Percentiles rank a stretch among this genome's conserved stretches.
phyloP scores from a whole-genome alignment of 371 early-diverging fungal genomes.

The Mucor lusitanicus region DNA sequence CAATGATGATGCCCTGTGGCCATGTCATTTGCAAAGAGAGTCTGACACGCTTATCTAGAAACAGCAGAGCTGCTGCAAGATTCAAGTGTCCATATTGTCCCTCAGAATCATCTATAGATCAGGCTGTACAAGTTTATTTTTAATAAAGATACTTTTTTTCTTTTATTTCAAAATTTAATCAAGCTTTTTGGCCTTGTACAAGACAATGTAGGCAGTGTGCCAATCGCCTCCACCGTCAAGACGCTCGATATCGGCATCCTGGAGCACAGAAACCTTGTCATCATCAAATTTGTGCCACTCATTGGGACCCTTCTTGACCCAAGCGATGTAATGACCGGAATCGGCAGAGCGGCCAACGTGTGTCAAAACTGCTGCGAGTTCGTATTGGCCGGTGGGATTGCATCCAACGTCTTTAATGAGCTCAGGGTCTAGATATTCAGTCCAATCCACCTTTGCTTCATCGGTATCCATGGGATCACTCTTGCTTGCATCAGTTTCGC shows the following conservation, averaged over 20 bases:
- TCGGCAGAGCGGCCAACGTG: slow-evolving; percentile 87
- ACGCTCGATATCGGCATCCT: slow-evolving; percentile 84
- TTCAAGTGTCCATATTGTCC: slow-evolving; percentile 99
- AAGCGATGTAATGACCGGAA: slow-evolving; percentile 91
- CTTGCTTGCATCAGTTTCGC: slow-evolving; percentile 10
- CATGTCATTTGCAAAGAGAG: slow-evolving; percentile 95
- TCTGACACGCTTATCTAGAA: slow-evolving; percentile 78
- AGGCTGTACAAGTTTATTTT: slow-evolving; percentile 82
- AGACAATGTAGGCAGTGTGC: slow-evolving; percentile 82
- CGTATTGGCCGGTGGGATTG: slow-evolving; percentile 81
- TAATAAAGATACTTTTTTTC: slow-evolving; percentile 32
- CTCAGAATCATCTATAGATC: slow-evolving; percentile 71
- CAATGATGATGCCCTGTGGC: slow-evolving; percentile 98
- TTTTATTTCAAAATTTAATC: slow-evolving; percentile 19
- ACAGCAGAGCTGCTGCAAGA: slow-evolving; percentile 50
- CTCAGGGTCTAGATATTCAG: slow-evolving; percentile 66
- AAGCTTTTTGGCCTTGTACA: slow-evolving; percentile 71
- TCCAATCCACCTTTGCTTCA: slow-evolving; percentile 46
- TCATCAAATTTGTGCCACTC: slow-evolving; percentile 96
- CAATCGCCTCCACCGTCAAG: slow-evolving; percentile 94
- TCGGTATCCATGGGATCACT: slow-evolving; percentile 23
- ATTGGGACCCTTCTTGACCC: slow-evolving; percentile 78
- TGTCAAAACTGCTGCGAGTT: slow-evolving; percentile 82
- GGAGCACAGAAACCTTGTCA: slow-evolving; percentile 87
- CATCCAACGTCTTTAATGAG: slow-evolving; percentile 79